phyloP scores from a whole-genome alignment of 164 flowering plant species.

The Aristolochia californica region DNA sequence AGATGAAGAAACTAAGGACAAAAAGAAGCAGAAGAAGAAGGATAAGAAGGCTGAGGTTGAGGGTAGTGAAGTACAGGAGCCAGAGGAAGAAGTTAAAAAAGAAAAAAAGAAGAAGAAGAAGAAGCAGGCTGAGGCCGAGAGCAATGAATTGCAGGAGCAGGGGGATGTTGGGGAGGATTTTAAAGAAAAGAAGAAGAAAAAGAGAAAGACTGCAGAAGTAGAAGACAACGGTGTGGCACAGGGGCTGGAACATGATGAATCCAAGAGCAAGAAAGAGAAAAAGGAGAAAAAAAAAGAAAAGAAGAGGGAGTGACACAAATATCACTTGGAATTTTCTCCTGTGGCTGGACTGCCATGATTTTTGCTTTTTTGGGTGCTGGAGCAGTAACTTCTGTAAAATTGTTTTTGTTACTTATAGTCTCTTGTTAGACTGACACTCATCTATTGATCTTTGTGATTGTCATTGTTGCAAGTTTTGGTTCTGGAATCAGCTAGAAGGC shows the following conservation, averaged over 20 bases:
- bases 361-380: too few species aligned
- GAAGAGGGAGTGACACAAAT: constrained; percentile 25
- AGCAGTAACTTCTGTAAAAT: too few species aligned
- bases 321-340: too few species aligned
- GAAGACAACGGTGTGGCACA: constrained; percentile 5
- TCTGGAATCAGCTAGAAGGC: too few species aligned
- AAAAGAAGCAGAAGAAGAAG: constrained; percentile 32
- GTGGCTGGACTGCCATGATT: too few species aligned
- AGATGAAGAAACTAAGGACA: constrained; percentile 25
- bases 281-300: constrained; percentile 31
- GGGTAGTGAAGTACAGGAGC: constrained; percentile 12
- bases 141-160: constrained; percentile 10
- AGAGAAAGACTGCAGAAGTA: constrained; percentile 32
- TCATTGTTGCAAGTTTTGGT: too few species aligned
- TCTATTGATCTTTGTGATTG: too few species aligned
- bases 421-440: too few species aligned
- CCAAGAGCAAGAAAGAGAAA: constrained; percentile 12
- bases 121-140: constrained; percentile 19
- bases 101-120: constrained; percentile 37
- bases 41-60: constrained; percentile 5
- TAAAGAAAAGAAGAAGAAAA: constrained; percentile 37
- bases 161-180: constrained; percentile 9
- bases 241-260: constrained; percentile 12
- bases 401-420: too few species aligned
- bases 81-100: constrained; percentile 4